Base-by-base conservation (phyloP, 1,284 basidiomycete genomes). In the Papiliotrema laurentii region DNA sequence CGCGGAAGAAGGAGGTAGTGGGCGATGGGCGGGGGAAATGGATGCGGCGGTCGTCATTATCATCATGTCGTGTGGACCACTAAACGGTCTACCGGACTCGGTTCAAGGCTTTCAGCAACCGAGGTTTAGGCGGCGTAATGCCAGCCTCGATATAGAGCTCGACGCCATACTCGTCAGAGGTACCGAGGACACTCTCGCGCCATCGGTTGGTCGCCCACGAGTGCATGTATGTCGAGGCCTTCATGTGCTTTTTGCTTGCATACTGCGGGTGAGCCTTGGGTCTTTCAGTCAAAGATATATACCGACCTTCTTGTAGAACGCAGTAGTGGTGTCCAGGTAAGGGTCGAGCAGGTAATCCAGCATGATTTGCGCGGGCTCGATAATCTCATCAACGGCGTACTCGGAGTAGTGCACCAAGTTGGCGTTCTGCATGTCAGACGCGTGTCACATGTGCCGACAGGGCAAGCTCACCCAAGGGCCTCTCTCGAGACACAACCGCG, bases 361-460 rank as follows among this genome's bases (percentile, higher is more conserved):
- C 90, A 97, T 97, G 59, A 92, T 66, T 72, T 90, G 92, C 1
- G 91, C 94, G 0, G 85, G 87, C 1, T 89, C 88, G 25, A 94
- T 75, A 49, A 98, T 73, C 51, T 85, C 84, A 43, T 83, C 83
- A 74, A 97, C 89, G 9, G 85, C 77, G 73, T 96, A 97, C 25
- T 84, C 83, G 3, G 92, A 91, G 73, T 93, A 97, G 71, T 97
- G 91, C 1, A 89, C 87, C 56, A 93, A 71, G 72, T 93, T 89
- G 19, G 89, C 81, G 28, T 83, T 84, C 90, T 92, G 16, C 10
- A 3, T 5, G 41, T 54, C 47, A 54, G 49, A 48, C 27, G 43
- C 25, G 16, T 19, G 18, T 34, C 49, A 19, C 24, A 1, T 2
- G 28, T 27, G 19, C 18, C 28, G 39, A 22, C 43, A 13, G 7